Evolutionary conservation across 1,284 basidiomycete species (phyloP), one percentile per base, ranked within the genome.

Genomic region (Ustilago shanxiensis): DNA sequence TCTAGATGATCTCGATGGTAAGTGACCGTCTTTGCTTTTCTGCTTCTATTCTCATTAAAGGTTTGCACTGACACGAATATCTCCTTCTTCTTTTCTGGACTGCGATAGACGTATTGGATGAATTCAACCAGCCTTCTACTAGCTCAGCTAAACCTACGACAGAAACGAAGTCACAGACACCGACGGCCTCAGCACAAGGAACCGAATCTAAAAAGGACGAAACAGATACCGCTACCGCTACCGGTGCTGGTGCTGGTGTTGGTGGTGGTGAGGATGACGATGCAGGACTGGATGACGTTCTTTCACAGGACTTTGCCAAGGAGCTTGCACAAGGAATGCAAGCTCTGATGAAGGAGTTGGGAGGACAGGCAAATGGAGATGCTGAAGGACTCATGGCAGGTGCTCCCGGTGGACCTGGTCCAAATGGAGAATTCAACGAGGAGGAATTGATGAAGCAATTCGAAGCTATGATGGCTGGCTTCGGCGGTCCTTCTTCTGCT

Each of bases 281-380:
- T 47, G 71, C 62, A 16, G 71, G 50, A 10, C 66, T 86, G 26
- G 80, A 82, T n/a, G 80, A 79, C 16, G 60, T 77, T 33, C 69
- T 84, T 9, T 77, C 76, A 14, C 66, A 83, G 45, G 84, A 91
- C 58, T 93, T 95, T 81, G 90, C 92, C 47, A 88, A 89, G 45
- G 91, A 93, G 82, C 88, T 97, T 50, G 90, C 91, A 7, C 89
- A 90, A 82, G 92, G 91, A 33, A 96, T 98, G 94, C 93, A 94
- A 84, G 88, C 88, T n/a, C 89, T 97, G 51, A 90, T 97, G 88
- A 89, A 89, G 22, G 92, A 91, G 81, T 88, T 96, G 10, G 87
- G 80, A 5, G 50, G 69, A 31, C 56, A 66, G 26, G 58, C 66
- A 29, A 54, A 67, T 33, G 60, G 41, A 13, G 28, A 66, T 41